Base-by-base conservation (phyloP, 2,329 filamentous ascomycete genomes). In the Ophiostoma perfectum region DNA sequence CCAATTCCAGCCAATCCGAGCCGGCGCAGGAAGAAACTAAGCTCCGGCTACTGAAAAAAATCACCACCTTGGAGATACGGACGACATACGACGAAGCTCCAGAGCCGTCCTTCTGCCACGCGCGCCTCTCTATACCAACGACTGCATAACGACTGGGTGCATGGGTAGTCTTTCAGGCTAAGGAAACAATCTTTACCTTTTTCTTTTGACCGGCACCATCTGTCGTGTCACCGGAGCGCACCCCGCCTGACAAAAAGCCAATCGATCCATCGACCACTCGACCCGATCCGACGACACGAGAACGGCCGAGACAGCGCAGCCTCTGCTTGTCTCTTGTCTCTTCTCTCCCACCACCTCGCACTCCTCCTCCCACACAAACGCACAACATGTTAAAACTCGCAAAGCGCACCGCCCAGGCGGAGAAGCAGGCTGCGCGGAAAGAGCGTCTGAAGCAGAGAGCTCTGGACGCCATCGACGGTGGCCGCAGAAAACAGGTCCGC, bases 341-440 rank as follows among this genome's bases (percentile, higher is more conserved):
- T 41, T 38, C 1, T 42, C 60, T 16, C 38, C 60, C 2, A 18
- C 38, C 39, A 27, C 38, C 39, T 14, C 42, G 38, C 38, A 42
- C 38, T 14, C 55, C 60, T 6, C 14, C 38, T 3, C 3, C 36
- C 27, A 18, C 12, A 18, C 8, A 3, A 12, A 62, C 36, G 18
- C 27, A 27, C 27, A 27, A 27, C 27, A 92, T 92, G 90, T 87
- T 92, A 80, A 90, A 89, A 78, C 82, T 92, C 71, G 81, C 88
- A 71, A 86, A 86, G 74, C 86, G 88, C 73, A 87, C 88, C 67
- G 81, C 84, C 68, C 82, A 89, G 77, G 89, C 89, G 72, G 83
- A 90, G 79, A 86, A 85, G 77, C 87, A 89, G 79, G 85, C 83
- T 68, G 77, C 79, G 70, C 83, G 83, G 67, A 81, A 82, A 67